Conservation (phyloP, 495 filamentous ascomycete genomes). For the Parathielavia hyrcaniae region DNA sequence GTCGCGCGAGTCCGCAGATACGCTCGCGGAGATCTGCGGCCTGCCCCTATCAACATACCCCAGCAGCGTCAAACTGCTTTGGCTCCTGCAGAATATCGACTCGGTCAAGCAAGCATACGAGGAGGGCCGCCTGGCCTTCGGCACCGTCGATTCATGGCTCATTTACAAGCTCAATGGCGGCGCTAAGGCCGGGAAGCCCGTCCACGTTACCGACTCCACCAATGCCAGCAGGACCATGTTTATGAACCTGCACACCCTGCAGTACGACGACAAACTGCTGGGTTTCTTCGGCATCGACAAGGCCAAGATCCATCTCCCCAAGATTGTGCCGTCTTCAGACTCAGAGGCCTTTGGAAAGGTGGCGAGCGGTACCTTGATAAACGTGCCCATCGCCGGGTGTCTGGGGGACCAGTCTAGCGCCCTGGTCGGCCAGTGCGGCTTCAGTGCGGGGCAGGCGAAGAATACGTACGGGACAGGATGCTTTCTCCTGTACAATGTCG, state of each 20-base stretch:
- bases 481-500: slow-evolving; percentile 93
- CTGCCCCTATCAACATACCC: slow-evolving; percentile 91
- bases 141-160: slow-evolving; percentile 91
- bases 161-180: slow-evolving; percentile 87
- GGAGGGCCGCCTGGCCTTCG: slow-evolving; percentile 74
- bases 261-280: slow-evolving; percentile 78
- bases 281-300: slow-evolving; percentile 76
- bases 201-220: slow-evolving; percentile 82
- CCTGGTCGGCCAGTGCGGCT: slow-evolving; percentile 86
- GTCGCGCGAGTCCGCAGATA: slow-evolving; percentile 56
- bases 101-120: slow-evolving; percentile 73
- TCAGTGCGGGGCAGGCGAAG: slow-evolving; percentile 80
- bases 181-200: slow-evolving; percentile 45
- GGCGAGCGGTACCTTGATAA: slow-evolving; percentile 59
- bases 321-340: slow-evolving; percentile 82
- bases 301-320: slow-evolving; percentile 69
- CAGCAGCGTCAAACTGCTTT: slow-evolving; percentile 81
- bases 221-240: slow-evolving; percentile 97
- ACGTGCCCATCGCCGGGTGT: slow-evolving; percentile 76
- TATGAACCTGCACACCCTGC: slow-evolving; percentile 79
- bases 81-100: slow-evolving; percentile 70
- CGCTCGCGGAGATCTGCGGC: slow-evolving; percentile 69
- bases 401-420: slow-evolving; percentile 91
- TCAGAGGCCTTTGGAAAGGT: slow-evolving; percentile 67
- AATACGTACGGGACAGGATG: slow-evolving; percentile 97